These are phyloP conservation scores for Brasenia schreberi DNA, from an alignment of 164 flowering plant species.

Conservation along the genomic window DNA sequence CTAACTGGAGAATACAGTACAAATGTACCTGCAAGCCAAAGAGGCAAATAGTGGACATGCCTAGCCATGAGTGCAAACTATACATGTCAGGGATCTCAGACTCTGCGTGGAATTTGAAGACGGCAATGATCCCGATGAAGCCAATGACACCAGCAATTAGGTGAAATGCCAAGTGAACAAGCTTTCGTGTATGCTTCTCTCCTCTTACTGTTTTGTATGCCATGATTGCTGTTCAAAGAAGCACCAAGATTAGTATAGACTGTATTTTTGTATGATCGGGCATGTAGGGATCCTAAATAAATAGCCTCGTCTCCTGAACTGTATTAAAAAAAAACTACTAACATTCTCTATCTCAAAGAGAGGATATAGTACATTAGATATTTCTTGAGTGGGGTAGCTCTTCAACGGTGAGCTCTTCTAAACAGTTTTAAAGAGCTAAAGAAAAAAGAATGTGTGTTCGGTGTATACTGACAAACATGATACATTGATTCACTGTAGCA, in stretches of 20 bases:
- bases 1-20: neutral
- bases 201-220: constrained; percentile 46
- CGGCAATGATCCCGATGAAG: constrained; percentile 53
- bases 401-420: too few relatives aligned
- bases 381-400: too few relatives aligned
- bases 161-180: constrained; percentile 34
- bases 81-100: constrained; percentile 20
- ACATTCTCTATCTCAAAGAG: neutral
- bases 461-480: too few relatives aligned
- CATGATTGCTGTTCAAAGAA: constrained; percentile 37
- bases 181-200: constrained; percentile 20
- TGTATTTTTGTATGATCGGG: too few relatives aligned
- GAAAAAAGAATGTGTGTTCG: too few relatives aligned
- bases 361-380: too few relatives aligned
- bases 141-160: constrained; percentile 35
- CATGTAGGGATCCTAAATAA: too few relatives aligned
- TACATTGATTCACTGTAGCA: too few relatives aligned
- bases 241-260: neutral
- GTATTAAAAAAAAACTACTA: neutral
- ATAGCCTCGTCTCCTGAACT: too few relatives aligned
- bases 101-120: constrained; percentile 47
- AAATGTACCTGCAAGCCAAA: constrained; percentile 51
- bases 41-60: constrained; percentile 45
- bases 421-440: too few relatives aligned
- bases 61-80: constrained; percentile 85